Percentiles rank a stretch among this genome's conserved stretches.
These are phyloP conservation scores for Crithidia brevicula DNA, from an alignment of 208 protist genomes.

Conservation along the genomic window DNA sequence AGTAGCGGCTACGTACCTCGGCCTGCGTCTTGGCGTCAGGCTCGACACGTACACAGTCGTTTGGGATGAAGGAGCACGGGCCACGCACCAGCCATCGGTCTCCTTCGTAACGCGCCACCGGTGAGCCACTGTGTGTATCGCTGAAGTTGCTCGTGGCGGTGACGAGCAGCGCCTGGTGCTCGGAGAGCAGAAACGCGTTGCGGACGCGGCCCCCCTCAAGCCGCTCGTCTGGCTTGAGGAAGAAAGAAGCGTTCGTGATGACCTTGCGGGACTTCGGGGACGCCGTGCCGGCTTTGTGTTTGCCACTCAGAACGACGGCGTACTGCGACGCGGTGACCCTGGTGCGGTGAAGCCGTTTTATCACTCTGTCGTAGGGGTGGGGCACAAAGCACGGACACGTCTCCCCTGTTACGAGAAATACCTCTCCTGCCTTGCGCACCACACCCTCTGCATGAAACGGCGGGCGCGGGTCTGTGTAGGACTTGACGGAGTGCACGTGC, in stretches of 20 bases:
- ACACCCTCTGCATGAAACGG: conserved; percentile 55
- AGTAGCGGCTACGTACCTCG: conserved; percentile 51
- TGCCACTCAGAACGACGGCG: conserved; percentile 40
- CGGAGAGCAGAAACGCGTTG: conserved; percentile 74
- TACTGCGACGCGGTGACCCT: conserved; percentile 48
- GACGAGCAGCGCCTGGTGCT: conserved; percentile 88
- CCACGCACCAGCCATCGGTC: conserved; percentile 93
- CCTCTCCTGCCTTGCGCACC: conserved; percentile 62
- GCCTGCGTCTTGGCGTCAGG: conserved; percentile 33
- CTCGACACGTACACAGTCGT: conserved; percentile 41
- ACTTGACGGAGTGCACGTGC: conserved; percentile 78
- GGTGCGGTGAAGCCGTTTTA: conserved; percentile 66
- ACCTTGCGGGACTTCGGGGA: conserved; percentile 42
- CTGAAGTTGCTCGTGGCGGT: conserved; percentile 67
- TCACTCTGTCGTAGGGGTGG: conserved; percentile 93
- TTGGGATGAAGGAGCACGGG: conserved; percentile 83
- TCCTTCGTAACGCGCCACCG: conserved; percentile 61
- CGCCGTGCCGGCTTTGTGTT: conserved; percentile 23
- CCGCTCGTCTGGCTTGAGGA: conserved; percentile 79
- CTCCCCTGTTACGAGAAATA: conserved; percentile 87
- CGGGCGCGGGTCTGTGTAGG: conserved; percentile 86
- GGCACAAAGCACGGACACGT: conserved; percentile 86
- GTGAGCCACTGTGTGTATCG: conserved; percentile 30
- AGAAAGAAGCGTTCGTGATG: conserved; percentile 83
- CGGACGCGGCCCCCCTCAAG: conserved; percentile 62